Evolutionary conservation across 2,329 filamentous ascomycete species (phyloP).

Genomic region (Ceratocystis ficicola): DNA sequence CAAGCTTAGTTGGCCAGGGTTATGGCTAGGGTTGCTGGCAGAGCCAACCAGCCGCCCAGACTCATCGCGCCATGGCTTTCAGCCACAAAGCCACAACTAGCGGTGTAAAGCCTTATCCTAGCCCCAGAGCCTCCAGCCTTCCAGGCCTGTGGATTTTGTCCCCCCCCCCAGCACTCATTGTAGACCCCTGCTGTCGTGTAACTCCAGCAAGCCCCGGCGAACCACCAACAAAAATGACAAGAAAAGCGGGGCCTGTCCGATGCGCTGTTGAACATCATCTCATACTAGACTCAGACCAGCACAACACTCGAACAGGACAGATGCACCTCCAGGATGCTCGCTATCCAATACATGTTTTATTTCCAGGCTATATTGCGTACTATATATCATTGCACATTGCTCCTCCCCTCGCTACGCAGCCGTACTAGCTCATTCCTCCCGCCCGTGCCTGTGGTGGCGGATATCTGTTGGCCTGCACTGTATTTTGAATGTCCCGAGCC

Average conservation of each 20-base stretch:
- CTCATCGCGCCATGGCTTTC: too few species aligned
- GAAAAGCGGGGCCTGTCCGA: neutral
- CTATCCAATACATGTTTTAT: neutral
- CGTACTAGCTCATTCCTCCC: too few species aligned
- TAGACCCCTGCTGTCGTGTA: neutral
- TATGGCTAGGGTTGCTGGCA: neutral
- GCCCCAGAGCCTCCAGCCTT: neutral
- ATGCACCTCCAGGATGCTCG: too few species aligned
- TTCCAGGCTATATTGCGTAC: neutral
- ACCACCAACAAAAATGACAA: neutral
- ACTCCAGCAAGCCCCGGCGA: neutral
- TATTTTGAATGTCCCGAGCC: neutral
- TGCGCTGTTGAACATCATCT: conserved; percentile 2
- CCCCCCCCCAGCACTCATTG: neutral
- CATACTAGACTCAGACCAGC: neutral
- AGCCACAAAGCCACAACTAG: conserved; percentile 1
- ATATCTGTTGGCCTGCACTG: neutral
- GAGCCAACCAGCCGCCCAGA: neutral
- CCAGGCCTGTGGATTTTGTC: neutral
- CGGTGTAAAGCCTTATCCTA: neutral
- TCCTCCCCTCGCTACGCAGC: neutral
- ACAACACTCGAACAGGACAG: neutral
- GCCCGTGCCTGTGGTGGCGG: neutral
- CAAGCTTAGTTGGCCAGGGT: neutral
- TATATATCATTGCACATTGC: neutral